Conservation (phyloP, 116 monocot species). For the Thalassia testudinum region DNA sequence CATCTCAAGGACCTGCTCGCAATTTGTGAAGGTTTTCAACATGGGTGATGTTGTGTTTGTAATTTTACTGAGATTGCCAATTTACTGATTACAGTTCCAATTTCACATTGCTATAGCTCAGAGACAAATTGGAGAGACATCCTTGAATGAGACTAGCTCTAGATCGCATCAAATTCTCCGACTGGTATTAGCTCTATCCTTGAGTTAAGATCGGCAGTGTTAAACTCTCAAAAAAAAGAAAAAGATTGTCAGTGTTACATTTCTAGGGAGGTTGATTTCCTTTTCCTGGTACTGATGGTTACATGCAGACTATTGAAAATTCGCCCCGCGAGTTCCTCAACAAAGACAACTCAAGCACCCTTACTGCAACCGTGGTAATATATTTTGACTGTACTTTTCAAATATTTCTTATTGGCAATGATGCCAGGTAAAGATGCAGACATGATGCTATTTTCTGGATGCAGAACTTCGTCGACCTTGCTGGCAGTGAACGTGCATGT, state of each 20-base stretch:
- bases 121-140: constrained; percentile 85
- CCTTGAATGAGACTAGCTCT: constrained; percentile 90
- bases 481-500: constrained; percentile 96
- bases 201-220: not conserved
- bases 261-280: no score
- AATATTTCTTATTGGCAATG: constrained; percentile 2
- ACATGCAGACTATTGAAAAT: constrained; percentile 74
- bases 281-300: constrained; percentile 4
- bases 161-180: constrained; percentile 98
- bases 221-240: no score
- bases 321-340: constrained; percentile 46
- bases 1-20: constrained; percentile 76
- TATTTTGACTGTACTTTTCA: constrained; percentile 1
- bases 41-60: no score
- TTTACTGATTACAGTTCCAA: no score
- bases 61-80: no score
- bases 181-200: constrained; percentile 37
- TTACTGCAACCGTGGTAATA: constrained; percentile 79
- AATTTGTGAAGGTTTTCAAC: constrained; percentile 59
- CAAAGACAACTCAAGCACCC: constrained; percentile 43
- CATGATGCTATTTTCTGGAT: not conserved
- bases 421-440: not conserved
- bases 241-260: no score
- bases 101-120: constrained; percentile 26
- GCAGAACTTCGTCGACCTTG: constrained; percentile 97